These are phyloP conservation scores for Candida cerambycidarum DNA, from an alignment of 805 yeast genomes.

Conservation along the genomic window DNA sequence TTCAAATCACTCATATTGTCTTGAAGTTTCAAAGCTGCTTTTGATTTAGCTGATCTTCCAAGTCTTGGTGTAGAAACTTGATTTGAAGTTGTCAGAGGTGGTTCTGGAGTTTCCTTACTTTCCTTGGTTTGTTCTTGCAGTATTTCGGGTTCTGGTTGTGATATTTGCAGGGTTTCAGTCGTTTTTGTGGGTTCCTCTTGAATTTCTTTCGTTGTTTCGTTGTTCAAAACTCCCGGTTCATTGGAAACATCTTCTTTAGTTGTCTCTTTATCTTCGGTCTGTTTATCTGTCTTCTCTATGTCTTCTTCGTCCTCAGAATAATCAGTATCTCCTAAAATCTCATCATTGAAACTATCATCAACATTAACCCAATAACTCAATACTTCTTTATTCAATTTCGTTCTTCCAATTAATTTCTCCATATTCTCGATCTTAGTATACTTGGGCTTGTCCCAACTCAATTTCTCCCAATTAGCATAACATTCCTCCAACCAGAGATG, in stretches of 20 bases:
- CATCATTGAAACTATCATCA: slow-evolving; percentile 22
- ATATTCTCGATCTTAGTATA: slow-evolving; percentile 47
- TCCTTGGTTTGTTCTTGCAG: too few relatives aligned
- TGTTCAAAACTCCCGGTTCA: too few relatives aligned
- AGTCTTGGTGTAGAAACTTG: slow-evolving; percentile 4
- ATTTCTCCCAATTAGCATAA: slow-evolving; percentile 56
- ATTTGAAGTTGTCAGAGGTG: neutral
- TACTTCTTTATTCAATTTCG: slow-evolving; percentile 42
- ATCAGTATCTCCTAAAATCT: slow-evolving; percentile 23
- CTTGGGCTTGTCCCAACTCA: slow-evolving; percentile 45
- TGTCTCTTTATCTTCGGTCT: slow-evolving; percentile 8
- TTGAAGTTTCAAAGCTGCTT: slow-evolving; percentile 66
- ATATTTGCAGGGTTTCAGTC: neutral
- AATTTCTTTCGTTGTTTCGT: neutral
- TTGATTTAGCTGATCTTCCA: slow-evolving; percentile 60
- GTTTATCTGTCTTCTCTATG: neutral
- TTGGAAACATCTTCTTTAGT: slow-evolving; percentile 3
- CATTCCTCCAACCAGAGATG: slow-evolving; percentile 90
- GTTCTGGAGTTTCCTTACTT: too few relatives aligned
- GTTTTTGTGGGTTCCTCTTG: slow-evolving; percentile 1
- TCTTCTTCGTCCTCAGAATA: slow-evolving; percentile 15
- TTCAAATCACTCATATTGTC: slow-evolving; percentile 68
- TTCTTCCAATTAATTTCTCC: slow-evolving; percentile 53
- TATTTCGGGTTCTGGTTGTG: too few relatives aligned
- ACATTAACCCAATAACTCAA: slow-evolving; percentile 37